Evolutionary conservation across 441 rosid genomes (phyloP).

Genomic region (Bocquillonia castaneifolia): DNA sequence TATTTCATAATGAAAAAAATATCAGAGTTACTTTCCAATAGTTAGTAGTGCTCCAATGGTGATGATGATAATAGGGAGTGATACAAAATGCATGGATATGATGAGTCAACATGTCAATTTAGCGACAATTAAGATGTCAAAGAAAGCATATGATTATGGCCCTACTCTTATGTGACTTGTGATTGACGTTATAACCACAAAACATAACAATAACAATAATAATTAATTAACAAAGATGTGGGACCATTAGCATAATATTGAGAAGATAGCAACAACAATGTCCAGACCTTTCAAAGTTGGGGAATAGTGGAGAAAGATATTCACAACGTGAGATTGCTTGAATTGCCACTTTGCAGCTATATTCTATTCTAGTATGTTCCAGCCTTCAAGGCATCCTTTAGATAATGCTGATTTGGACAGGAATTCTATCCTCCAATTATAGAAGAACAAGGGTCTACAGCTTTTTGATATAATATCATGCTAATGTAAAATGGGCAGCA

Average conservation of each 20-base stretch:
- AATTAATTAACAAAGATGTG: neutral
- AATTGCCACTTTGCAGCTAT: neutral
- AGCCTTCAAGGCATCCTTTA: neutral
- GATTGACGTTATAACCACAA: neutral
- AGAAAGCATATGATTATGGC: slow-evolving; percentile 10
- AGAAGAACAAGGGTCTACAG: neutral
- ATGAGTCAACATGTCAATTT: slow-evolving; percentile 8
- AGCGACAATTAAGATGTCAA: slow-evolving; percentile 7
- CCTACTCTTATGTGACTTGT: neutral
- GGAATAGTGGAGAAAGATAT: neutral
- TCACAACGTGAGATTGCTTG: neutral
- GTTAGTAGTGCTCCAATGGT: neutral
- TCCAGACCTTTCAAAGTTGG: neutral
- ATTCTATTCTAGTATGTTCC: neutral
- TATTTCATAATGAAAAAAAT: neutral
- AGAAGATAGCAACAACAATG: neutral
- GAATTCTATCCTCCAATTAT: neutral
- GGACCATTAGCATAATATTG: neutral
- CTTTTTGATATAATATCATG: no score
- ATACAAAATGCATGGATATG: slow-evolving; percentile 20
- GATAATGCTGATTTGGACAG: neutral
- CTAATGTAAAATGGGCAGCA: no score
- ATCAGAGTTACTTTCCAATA: neutral
- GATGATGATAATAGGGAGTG: neutral
- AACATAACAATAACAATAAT: neutral